Conservation (phyloP, 495 filamentous ascomycete genomes). For the Chaetomium cochliodes region DNA sequence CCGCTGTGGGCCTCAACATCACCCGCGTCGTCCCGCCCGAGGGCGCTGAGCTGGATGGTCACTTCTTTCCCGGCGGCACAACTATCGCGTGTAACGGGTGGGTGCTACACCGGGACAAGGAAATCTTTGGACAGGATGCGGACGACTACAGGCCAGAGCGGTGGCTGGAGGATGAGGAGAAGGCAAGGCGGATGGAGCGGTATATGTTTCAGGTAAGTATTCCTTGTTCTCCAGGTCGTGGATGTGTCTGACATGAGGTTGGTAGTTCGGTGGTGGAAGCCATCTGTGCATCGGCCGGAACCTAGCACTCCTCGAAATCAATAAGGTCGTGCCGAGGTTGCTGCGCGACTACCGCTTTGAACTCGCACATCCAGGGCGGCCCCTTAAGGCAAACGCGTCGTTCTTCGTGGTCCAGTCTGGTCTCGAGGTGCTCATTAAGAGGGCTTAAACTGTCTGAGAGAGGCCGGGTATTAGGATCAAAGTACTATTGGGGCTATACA, state of each 20-base stretch:
- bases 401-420: constrained; percentile 57
- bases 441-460: constrained; percentile 9
- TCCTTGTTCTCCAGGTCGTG: neutral
- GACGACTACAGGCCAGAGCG: constrained; percentile 62
- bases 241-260: neutral
- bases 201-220: constrained; percentile 51
- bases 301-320: constrained; percentile 56
- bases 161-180: constrained; percentile 58
- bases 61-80: constrained; percentile 53
- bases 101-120: constrained; percentile 52
- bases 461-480: neutral
- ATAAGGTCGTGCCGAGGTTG: constrained; percentile 53
- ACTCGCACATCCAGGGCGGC: constrained; percentile 45
- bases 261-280: constrained; percentile 52
- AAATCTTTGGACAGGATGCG: constrained; percentile 62
- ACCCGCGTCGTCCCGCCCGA: constrained; percentile 53
- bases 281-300: constrained; percentile 58
- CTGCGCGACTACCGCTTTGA: constrained; percentile 52
- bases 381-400: constrained; percentile 50
- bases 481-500: no score
- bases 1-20: constrained; percentile 57
- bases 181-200: constrained; percentile 47
- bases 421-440: constrained; percentile 44
- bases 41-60: constrained; percentile 54
- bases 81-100: constrained; percentile 55